These are phyloP conservation scores for Aristolochia contorta DNA, from an alignment of 164 flowering plant species.

Conservation along the genomic window DNA sequence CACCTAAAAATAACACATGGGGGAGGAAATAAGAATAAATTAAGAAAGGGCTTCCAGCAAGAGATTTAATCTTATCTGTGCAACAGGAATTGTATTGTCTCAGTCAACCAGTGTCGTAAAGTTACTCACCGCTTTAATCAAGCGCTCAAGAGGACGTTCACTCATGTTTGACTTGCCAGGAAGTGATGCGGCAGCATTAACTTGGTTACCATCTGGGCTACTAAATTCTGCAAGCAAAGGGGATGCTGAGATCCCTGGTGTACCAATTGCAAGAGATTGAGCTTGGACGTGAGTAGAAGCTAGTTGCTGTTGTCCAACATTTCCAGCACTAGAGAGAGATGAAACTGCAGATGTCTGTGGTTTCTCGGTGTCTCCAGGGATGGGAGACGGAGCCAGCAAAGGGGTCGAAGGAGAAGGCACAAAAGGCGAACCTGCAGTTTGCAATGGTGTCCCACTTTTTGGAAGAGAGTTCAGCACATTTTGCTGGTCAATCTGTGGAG, in stretches of 20 bases:
- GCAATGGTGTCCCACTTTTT: conserved; percentile 68
- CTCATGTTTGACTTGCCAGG: conserved; percentile 47
- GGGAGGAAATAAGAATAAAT: background rate
- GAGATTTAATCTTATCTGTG: no score
- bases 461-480: conserved; percentile 37
- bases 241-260: conserved; percentile 96
- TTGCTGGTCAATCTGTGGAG: conserved; percentile 85
- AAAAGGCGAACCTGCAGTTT: conserved; percentile 70
- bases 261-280: conserved; percentile 72
- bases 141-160: conserved; percentile 76
- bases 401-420: conserved; percentile 77
- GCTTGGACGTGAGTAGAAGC: conserved; percentile 23
- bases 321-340: conserved; percentile 54
- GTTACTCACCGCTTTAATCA: conserved; percentile 64
- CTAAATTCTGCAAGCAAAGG: conserved; percentile 73
- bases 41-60: background rate
- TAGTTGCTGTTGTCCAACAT: conserved; percentile 42
- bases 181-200: conserved; percentile 23
- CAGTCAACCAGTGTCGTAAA: background rate
- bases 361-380: conserved; percentile 75
- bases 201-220: conserved; percentile 53
- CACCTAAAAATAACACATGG: conserved; percentile 37
- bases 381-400: conserved; percentile 76
- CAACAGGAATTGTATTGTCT: background rate
- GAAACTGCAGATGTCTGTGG: conserved; percentile 37